These are phyloP conservation scores for Paraphaeosphaeria sporulosa DNA, from an alignment of 2,329 filamentous ascomycete species.

Conservation along the genomic window DNA sequence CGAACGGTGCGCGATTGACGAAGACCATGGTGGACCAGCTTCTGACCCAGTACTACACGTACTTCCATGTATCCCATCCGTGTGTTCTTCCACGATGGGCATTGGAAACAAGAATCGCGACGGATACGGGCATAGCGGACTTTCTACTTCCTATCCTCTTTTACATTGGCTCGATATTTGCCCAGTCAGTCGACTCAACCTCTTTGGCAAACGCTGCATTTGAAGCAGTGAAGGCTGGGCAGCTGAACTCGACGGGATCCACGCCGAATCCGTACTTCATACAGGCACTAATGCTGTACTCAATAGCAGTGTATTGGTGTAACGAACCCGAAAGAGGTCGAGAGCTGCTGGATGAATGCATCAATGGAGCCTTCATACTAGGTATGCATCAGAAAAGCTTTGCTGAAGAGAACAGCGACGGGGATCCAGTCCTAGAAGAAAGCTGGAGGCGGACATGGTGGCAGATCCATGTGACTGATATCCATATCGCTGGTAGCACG, in stretches of 20 bases:
- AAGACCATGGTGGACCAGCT: conserved; percentile 23
- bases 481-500: conserved; percentile 80
- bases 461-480: conserved; percentile 79
- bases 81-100: conserved; percentile 29
- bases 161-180: conserved; percentile 62
- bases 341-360: conserved; percentile 70
- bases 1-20: conserved; percentile 5
- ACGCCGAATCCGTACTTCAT: conserved; percentile 60
- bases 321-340: conserved; percentile 72
- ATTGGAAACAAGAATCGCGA: conserved; percentile 15
- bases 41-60: conserved; percentile 26
- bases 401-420: conserved; percentile 66
- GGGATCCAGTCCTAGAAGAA: conserved; percentile 74
- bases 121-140: conserved; percentile 12
- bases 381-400: conserved; percentile 74
- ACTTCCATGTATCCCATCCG: conserved; percentile 31
- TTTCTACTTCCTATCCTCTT: conserved; percentile 55
- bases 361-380: conserved; percentile 76
- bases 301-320: conserved; percentile 77
- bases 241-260: conserved; percentile 10
- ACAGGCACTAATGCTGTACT: conserved; percentile 77
- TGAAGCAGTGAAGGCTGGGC: conserved; percentile 19
- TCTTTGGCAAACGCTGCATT: conserved; percentile 41
- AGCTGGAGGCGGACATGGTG: conserved; percentile 89
- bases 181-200: conserved; percentile 50